A percentile compares a stretch with the other conserved stretches of the same genome.
Conservation (phyloP, 2,329 filamentous ascomycete species). For the Fusarium humuli region DNA sequence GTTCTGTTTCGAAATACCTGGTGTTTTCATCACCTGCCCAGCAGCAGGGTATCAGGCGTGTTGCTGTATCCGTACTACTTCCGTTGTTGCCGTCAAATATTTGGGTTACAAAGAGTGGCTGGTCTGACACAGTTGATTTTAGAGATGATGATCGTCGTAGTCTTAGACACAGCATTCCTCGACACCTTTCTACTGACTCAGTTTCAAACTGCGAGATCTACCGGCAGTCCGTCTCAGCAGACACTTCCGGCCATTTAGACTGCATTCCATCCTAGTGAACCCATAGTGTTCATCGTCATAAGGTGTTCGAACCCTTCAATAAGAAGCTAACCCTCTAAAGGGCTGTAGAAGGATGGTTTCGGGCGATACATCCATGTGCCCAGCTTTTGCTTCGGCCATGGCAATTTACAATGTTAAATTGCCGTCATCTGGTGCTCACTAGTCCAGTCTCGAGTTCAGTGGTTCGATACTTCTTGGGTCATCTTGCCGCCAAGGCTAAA, state of each 20-base stretch:
- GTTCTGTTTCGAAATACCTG: conserved; percentile 29
- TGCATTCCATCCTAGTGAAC: not conserved
- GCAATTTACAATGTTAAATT: not conserved
- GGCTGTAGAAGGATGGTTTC: not conserved
- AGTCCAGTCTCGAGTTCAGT: not conserved
- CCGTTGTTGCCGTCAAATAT: not conserved
- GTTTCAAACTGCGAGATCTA: not conserved
- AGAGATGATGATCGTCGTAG: conserved; percentile 1
- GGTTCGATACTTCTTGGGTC: not conserved
- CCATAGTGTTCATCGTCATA: not conserved
- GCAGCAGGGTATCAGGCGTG: not conserved
- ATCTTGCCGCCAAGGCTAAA: not conserved
- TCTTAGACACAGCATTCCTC: conserved; percentile 23
- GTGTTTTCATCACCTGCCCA: not conserved
- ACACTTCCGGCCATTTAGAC: conserved; percentile 1
- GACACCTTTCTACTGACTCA: conserved; percentile 13
- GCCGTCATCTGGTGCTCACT: not conserved
- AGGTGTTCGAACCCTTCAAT: not conserved
- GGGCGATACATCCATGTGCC: not conserved
- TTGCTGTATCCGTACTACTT: not conserved
- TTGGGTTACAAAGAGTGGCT: conserved; percentile 1
- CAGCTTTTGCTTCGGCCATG: not conserved
- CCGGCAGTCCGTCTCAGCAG: not conserved
- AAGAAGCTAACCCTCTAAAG: not conserved
- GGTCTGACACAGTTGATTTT: conserved; percentile 10